Evolutionary conservation across 345 rosid species (phyloP), one percentile per base, ranked within the genome.

Genomic region (Durio zibethinus): DNA sequence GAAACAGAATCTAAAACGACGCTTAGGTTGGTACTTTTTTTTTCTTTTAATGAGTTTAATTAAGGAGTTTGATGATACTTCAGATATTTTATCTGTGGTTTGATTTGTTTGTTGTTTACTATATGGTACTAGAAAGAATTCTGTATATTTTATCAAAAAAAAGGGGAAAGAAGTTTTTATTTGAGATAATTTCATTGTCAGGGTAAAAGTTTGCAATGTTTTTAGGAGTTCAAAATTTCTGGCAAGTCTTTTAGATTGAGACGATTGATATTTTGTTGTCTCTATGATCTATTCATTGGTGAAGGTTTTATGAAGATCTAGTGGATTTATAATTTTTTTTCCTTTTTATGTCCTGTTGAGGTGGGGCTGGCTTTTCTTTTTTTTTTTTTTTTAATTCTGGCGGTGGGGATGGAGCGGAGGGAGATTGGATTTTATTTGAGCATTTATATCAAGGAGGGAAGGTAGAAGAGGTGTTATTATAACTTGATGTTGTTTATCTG

Each of bases 1-100:
- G 83, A 96, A 96, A 83, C 90, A 91, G 85, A 96, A 90, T 82
- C 88, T 96, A 42, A 81, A 85, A 64, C 93, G 93, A 2, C 97
- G 99, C 75, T 84, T 93, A 80, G 99, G 99, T 93, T 80, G 80
- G 87, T 78, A 60, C 4, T 80, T 73, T 29, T 59, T 31, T 25
- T 42, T 5, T n/a, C 0, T 25, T 59, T 56, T 63, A n/a, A 20
- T 10, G 27, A 40, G 36, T 72, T 54, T 38, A 53, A n/a, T n/a
- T 72, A 23, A 36, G 14, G 40, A 9, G 42, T 3, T n/a, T 68
- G 20, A 47, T 56, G 38, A 10, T 69, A 62, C 36, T 21, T 33
- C 5, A 14, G 52, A 67, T 73, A 10, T 56, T 64, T 40, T 60
- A 12, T 73, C 61, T 59, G 65, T 62, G 14, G 35, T 52, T 63